A percentile compares a stretch with the other conserved stretches of the same genome.
Conservation (phyloP, 306 rosid genomes). For the Cicer chorassanicum region DNA sequence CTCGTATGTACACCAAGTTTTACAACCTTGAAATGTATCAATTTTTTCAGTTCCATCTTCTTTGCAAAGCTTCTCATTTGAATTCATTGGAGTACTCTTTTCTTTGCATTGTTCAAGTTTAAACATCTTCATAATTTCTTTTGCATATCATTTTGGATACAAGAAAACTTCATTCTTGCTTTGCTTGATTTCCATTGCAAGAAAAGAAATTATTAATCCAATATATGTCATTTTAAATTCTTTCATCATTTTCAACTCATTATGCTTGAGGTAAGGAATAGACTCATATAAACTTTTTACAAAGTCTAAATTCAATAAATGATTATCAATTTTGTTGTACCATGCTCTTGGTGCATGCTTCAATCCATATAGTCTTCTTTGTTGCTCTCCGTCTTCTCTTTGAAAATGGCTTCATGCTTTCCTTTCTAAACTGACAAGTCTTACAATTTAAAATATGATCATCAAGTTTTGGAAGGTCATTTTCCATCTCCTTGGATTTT, state of each 20-base stretch:
- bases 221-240: constrained; percentile 18
- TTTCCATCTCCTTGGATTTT: too few species aligned
- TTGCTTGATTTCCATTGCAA: not conserved
- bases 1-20: too few species aligned
- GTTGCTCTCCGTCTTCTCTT: too few species aligned
- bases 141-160: not conserved
- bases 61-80: not conserved
- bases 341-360: too few species aligned
- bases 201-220: not conserved
- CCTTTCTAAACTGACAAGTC: too few species aligned
- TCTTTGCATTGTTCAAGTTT: not conserved
- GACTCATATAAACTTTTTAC: not conserved
- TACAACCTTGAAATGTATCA: too few species aligned
- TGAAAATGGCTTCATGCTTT: too few species aligned
- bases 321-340: not conserved
- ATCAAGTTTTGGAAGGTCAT: too few species aligned
- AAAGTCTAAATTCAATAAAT: not conserved
- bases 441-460: too few species aligned
- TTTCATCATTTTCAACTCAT: not conserved
- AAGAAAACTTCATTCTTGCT: not conserved
- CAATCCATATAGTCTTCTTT: too few species aligned
- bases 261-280: not conserved
- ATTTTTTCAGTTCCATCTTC: not conserved
- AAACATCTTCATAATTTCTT: not conserved
- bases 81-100: constrained; percentile 3